Evolutionary conservation across 768 basidiomycete genomes (phyloP).

Genomic region (Trametes villosa): DNA sequence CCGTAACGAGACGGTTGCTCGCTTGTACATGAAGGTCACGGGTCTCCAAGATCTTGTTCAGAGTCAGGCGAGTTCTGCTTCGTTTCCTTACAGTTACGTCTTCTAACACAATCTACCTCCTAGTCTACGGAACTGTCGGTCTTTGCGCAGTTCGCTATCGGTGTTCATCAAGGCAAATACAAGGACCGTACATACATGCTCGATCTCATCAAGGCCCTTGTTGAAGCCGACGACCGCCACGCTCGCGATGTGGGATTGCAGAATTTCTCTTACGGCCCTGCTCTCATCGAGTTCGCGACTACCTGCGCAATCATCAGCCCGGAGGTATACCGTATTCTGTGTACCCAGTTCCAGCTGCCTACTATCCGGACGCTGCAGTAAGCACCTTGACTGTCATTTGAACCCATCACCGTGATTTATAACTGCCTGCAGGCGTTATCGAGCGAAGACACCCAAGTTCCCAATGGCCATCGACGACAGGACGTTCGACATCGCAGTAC

Average conservation of each 20-base stretch:
- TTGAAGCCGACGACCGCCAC: constrained; percentile 29
- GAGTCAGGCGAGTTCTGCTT: background rate
- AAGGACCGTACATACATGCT: constrained; percentile 31
- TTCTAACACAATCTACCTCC: background rate
- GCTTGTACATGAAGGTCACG: background rate
- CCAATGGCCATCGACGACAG: constrained; percentile 27
- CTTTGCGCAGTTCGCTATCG: constrained; percentile 6
- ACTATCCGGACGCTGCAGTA: constrained; percentile 25
- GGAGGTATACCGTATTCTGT: constrained; percentile 31
- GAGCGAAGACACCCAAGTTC: constrained; percentile 28
- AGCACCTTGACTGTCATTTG: background rate
- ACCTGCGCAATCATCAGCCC: constrained; percentile 35
- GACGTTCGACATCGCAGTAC: constrained; percentile 26
- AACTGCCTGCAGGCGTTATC: background rate
- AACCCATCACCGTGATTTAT: too few relatives aligned
- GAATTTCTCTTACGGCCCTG: constrained; percentile 42
- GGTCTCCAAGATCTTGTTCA: background rate
- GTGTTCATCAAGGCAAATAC: constrained; percentile 33
- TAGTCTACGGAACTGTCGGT: background rate
- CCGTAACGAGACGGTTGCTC: background rate
- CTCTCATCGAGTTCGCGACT: constrained; percentile 37
- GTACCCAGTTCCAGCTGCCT: constrained; percentile 25
- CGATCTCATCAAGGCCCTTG: constrained; percentile 38
- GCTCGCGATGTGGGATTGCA: constrained; percentile 37
- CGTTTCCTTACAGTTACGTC: background rate